A percentile compares a stretch with the other conserved stretches of the same genome.
phyloP scores from a whole-genome alignment of 2,329 filamentous ascomycete genomes.

The Exophiala sideris region DNA sequence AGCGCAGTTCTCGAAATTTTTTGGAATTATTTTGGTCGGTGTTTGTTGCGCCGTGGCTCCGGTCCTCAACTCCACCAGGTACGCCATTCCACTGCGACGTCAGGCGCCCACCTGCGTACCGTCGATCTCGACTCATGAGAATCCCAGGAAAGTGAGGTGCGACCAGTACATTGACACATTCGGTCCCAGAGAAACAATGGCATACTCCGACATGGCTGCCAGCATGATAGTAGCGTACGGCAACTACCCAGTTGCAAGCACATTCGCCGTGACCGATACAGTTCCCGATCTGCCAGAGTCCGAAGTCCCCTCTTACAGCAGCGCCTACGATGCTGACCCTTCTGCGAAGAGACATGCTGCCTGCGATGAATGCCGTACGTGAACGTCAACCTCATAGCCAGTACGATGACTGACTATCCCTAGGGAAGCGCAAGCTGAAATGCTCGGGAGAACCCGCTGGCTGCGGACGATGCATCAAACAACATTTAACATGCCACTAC shows the following conservation, averaged over 20 bases:
- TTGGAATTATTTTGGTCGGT: neutral
- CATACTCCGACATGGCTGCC: constrained; percentile 4
- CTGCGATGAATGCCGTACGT: constrained; percentile 49
- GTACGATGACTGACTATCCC: constrained; percentile 5
- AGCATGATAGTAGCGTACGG: constrained; percentile 9
- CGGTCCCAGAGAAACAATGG: too few relatives aligned
- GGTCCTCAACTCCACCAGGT: neutral
- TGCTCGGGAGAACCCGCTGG: constrained; percentile 45
- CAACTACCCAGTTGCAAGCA: constrained; percentile 12
- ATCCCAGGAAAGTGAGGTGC: too few relatives aligned
- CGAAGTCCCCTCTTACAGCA: constrained; percentile 20
- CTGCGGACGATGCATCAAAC: constrained; percentile 42
- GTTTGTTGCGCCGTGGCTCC: neutral
- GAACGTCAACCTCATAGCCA: neutral
- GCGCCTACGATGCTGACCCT: constrained; percentile 27
- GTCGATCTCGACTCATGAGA: neutral
- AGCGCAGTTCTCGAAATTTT: constrained; percentile 1
- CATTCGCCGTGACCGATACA: constrained; percentile 20
- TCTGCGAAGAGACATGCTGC: constrained; percentile 44
- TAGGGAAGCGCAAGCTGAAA: constrained; percentile 48
- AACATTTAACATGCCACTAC: constrained; percentile 43
- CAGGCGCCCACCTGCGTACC: neutral
- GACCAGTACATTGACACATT: too few relatives aligned
- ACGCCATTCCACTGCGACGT: neutral
- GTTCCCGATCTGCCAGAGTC: constrained; percentile 9